Evolutionary conservation across 805 yeast species (phyloP), one percentile per base, ranked within the genome.

Genomic region (Starmerella asiatica): DNA sequence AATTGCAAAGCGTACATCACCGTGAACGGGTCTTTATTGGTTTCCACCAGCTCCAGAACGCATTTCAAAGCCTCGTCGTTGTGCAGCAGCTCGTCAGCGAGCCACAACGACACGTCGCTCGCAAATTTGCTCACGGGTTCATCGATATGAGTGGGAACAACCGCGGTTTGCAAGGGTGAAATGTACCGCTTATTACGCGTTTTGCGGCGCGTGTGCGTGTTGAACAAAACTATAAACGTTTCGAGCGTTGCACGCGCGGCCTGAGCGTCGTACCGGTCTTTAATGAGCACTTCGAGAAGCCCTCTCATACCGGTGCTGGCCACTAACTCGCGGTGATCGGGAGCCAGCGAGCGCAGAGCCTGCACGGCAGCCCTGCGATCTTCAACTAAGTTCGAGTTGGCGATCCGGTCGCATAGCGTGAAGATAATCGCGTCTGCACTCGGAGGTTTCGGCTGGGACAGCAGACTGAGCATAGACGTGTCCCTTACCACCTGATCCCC

Each of bases 341-440:
- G 68, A 44, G 93, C 75, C 56, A 84, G 85, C 31, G 93, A 81
- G 55, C 88, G 86, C 46, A 91, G 64, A 0, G 93, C 88, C 28
- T 88, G 66, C 3, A 88, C 81, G 0, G 97, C 97, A 1, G 95
- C 88, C 39, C 94, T 65, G 46, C 96, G 68, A 60, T 91, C 98
- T 21, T 80, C 75, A 2, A 91, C 68, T 46, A 81, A 60, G 0
- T 79, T 78, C 3, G 96, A 77, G 60, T 91, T 84, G 32, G 76
- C 73, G 40, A 88, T 70, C 31, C 97, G 67, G 56, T 93, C 94
- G 50, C 94, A 82, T 32, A 91, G 65, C 4, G 91, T 83, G 5
- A 88, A 75, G 44, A 91, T 88, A 12, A 94, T 79, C 54, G 82
- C 93, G 50, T 78, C 83, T 3, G 76, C 88, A 7, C 74, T 63